A percentile compares a stretch with the other conserved stretches of the same genome.
phyloP scores from a whole-genome alignment of 257 asterid genomes.

The Fraxinus quadrangulata region DNA sequence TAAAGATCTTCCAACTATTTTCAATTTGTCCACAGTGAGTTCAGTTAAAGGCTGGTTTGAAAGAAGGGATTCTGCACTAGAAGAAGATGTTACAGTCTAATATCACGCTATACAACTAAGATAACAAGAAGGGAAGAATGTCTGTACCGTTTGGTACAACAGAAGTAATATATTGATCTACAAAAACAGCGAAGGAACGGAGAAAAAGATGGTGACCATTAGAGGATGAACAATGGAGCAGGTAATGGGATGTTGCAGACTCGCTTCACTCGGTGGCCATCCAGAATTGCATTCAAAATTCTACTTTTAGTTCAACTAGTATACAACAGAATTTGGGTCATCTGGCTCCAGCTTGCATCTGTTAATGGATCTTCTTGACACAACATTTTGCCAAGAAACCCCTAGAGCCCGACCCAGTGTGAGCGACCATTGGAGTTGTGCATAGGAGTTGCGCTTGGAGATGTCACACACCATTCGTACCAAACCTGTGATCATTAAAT shows the following conservation, averaged over 20 bases:
- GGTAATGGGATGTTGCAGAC: not conserved
- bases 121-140: not conserved
- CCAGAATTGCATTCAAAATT: not conserved
- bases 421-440: slow-evolving; percentile 96
- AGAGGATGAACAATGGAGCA: not conserved
- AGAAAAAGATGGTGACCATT: not conserved
- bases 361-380: not conserved
- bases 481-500: slow-evolving; percentile 59
- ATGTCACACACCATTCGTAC: slow-evolving; percentile 92
- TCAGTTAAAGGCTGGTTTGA: too few species aligned
- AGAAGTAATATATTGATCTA: not conserved
- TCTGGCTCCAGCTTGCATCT: slow-evolving; percentile 10
- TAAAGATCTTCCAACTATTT: too few species aligned
- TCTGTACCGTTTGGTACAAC: not conserved
- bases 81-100: not conserved
- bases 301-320: slow-evolving; percentile 17
- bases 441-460: slow-evolving; percentile 70
- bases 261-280: not conserved
- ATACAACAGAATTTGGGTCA: slow-evolving; percentile 22
- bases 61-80: too few species aligned
- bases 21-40: too few species aligned
- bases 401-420: slow-evolving; percentile 90
- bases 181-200: not conserved
- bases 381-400: not conserved
- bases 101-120: not conserved